phyloP scores from a whole-genome alignment of 1,284 basidiomycete genomes.

The Pyrrhoderma lamaoense region DNA sequence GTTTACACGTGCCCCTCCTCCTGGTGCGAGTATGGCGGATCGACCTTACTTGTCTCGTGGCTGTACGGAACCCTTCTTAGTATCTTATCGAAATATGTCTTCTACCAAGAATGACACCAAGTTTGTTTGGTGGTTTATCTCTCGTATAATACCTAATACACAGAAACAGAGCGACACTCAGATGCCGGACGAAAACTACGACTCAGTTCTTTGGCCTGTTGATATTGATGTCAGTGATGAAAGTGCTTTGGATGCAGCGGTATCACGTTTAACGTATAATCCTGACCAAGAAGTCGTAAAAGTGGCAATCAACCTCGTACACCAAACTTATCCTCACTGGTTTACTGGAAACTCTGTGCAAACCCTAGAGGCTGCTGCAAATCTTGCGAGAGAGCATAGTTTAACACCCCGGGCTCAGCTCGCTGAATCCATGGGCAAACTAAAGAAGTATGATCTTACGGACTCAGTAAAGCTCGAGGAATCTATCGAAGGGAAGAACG shows the following conservation, averaged over 20 bases:
- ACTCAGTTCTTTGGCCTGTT: slow-evolving; percentile 14
- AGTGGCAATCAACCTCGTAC: slow-evolving; percentile 18
- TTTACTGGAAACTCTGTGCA: neutral
- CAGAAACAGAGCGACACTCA: slow-evolving; percentile 14
- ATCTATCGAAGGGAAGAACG: no score
- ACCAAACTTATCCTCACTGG: slow-evolving; percentile 15
- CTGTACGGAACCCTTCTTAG: slow-evolving; percentile 19
- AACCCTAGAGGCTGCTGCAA: neutral
- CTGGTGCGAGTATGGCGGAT: slow-evolving; percentile 13
- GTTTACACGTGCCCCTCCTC: slow-evolving; percentile 25
- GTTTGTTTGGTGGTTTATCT: slow-evolving; percentile 19
- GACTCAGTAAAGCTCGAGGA: no score
- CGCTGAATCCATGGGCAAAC: no score
- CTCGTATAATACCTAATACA: neutral
- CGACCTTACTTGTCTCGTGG: slow-evolving; percentile 7
- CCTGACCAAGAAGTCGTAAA: slow-evolving; percentile 18
- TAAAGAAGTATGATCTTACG: no score
- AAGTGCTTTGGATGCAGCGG: slow-evolving; percentile 10
- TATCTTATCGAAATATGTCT: slow-evolving; percentile 15
- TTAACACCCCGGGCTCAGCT: no score
- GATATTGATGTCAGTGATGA: slow-evolving; percentile 12
- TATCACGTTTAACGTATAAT: slow-evolving; percentile 14
- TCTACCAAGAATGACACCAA: slow-evolving; percentile 15
- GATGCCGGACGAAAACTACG: slow-evolving; percentile 19
- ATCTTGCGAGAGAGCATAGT: no score